A percentile compares a stretch with the other conserved stretches of the same genome.
Conservation (phyloP, 495 filamentous ascomycete species). For the Schizothecium vesticola region DNA sequence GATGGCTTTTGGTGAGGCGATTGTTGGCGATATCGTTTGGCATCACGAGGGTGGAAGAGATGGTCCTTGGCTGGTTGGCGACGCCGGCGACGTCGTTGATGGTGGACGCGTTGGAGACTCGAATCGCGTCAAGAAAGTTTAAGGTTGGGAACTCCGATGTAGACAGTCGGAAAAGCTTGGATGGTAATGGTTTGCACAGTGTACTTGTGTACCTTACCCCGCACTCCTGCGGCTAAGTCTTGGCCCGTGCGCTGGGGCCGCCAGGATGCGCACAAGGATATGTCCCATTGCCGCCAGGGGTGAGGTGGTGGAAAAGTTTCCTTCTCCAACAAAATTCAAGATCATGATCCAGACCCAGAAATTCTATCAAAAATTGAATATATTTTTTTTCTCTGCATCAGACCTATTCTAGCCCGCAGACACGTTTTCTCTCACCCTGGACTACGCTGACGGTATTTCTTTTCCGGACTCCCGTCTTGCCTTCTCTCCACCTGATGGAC, state of each 20-base stretch:
- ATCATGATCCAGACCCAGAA: background rate
- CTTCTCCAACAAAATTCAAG: background rate
- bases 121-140: background rate
- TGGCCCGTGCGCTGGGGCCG: conserved; percentile 15
- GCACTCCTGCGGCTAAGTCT: conserved; percentile 16
- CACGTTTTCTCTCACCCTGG: background rate
- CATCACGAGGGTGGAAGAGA: background rate
- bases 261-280: conserved; percentile 3
- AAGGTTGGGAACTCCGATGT: background rate
- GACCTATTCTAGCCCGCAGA: background rate
- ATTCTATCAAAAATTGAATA: background rate
- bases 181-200: background rate
- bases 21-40: background rate
- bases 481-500: background rate
- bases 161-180: background rate
- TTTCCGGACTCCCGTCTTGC: background rate
- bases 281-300: background rate
- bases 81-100: background rate
- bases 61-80: background rate
- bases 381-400: background rate
- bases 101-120: background rate
- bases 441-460: background rate
- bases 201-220: conserved; percentile 16
- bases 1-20: background rate
- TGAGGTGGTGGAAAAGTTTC: background rate